Conservation (phyloP, 1,139 yeast genomes). For the Taiozyma onychis region DNA sequence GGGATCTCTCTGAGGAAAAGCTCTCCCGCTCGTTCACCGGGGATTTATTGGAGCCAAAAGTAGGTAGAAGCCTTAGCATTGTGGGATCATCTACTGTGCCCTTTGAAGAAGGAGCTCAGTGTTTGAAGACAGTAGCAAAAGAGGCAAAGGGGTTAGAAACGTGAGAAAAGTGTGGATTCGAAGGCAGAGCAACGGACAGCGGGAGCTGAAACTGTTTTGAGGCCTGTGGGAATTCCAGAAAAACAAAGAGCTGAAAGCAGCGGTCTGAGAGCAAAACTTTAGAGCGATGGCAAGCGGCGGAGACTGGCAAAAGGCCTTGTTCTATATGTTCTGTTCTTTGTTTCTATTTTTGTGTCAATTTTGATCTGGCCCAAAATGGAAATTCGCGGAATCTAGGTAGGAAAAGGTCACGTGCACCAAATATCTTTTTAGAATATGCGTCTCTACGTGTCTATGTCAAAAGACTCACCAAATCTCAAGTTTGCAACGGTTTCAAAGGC, state of each 20-base stretch:
- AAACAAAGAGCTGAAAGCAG: neutral
- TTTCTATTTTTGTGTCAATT: neutral
- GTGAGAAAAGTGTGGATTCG: neutral
- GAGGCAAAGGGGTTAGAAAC: neutral
- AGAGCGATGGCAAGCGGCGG: neutral
- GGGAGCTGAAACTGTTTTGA: neutral
- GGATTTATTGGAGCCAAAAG: neutral
- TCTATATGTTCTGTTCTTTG: neutral
- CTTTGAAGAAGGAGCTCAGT: neutral
- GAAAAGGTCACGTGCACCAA: neutral
- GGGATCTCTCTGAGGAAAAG: neutral
- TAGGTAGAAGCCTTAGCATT: neutral
- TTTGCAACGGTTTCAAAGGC: neutral
- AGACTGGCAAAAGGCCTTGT: neutral
- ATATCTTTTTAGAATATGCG: too few species aligned
- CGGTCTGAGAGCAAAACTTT: neutral
- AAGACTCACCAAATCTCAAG: too few species aligned
- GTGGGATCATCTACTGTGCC: neutral
- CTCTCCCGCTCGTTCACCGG: neutral
- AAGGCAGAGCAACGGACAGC: neutral
- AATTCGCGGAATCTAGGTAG: neutral
- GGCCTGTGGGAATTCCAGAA: neutral
- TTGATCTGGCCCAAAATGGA: neutral
- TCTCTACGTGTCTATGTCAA: too few species aligned
- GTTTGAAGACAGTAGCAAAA: neutral